Conservation (phyloP, 495 filamentous ascomycete species). For the Penicillium diatomitis region DNA sequence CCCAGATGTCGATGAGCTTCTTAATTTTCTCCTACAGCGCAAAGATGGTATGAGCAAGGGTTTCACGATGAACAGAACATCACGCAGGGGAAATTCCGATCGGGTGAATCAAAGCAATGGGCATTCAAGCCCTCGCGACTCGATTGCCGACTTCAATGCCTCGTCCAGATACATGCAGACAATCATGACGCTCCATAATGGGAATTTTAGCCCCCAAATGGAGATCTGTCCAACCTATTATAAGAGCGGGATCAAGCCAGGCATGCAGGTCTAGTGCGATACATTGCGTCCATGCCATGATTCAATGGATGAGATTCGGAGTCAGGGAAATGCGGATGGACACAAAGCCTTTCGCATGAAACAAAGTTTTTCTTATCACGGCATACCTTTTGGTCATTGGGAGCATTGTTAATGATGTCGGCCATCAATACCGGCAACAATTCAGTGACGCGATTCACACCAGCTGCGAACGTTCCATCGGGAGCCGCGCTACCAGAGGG, state of each 20-base stretch:
- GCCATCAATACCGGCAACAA: constrained; percentile 88
- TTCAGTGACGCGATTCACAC: constrained; percentile 94
- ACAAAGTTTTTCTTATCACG: constrained; percentile 13
- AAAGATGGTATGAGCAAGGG: constrained; percentile 43
- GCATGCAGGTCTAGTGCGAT: constrained; percentile 43
- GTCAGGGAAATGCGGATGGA: background rate
- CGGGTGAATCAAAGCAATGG: background rate
- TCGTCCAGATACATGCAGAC: too few relatives aligned
- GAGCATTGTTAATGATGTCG: constrained; percentile 82
- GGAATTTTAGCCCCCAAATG: constrained; percentile 4
- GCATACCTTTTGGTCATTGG: constrained; percentile 98
- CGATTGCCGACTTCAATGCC: too few relatives aligned
- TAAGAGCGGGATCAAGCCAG: background rate
- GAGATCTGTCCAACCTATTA: background rate
- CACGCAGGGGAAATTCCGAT: background rate
- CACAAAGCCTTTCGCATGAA: background rate
- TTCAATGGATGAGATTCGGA: too few relatives aligned
- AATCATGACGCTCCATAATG: background rate
- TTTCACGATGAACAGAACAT: constrained; percentile 4
- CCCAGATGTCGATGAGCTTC: constrained; percentile 97
- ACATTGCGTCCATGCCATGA: too few relatives aligned
- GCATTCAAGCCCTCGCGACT: background rate
- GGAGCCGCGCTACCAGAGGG: constrained; percentile 62
- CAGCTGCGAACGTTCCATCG: constrained; percentile 89
- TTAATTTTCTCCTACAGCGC: constrained; percentile 81